Base-by-base conservation (phyloP, 1,139 yeast species). In the Barnettozyma hawaiiensis region DNA sequence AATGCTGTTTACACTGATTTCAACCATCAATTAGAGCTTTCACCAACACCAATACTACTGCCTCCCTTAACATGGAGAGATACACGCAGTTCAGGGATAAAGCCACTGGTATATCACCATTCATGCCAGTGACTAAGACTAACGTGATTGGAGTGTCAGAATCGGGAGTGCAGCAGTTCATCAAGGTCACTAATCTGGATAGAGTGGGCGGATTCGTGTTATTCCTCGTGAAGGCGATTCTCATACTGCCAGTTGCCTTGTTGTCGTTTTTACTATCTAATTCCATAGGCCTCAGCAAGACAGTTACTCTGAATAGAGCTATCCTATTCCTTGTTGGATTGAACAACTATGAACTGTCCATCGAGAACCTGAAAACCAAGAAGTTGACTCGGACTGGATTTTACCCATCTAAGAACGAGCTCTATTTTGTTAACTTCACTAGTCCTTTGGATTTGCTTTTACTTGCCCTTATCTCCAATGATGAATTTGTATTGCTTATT, bases 71-170 rank as follows among this genome's bases (percentile, higher is more conserved):
- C 7, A 82, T 83, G 94, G 94, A 83, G 61, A 82, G 82, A 63
- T 83, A 75, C 62, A 77, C 86, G 31, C 71, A 71, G 47, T 84
- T 81, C 77, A 73, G 90, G 60, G 94, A 84, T 55, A 81, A 78
- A 52, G 86, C 86, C 3, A 83, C 92, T 3, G 94, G 94, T n/a
- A 81, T 83, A 15, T 76, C 87, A 1, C 94, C 94, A 3, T 84
- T 83, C 50, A 68, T 80, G 65, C 87, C 89, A 0, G 59, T 47
- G 5, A 16, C 35, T 6, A 46, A 38, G 5, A 43, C 46, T 2
- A 36, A 34, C 8, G 40, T 43, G n/a, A 32, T 47, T 19, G 52
- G 52, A 3, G 33, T 41, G 8, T 37, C 43, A 53, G 5, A 62
- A 53, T 29, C 51, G 22, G 45, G 56, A 39, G 27, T 51, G 11